Base-by-base conservation (phyloP, 345 rosid species). In the Eucalyptus victrix region DNA sequence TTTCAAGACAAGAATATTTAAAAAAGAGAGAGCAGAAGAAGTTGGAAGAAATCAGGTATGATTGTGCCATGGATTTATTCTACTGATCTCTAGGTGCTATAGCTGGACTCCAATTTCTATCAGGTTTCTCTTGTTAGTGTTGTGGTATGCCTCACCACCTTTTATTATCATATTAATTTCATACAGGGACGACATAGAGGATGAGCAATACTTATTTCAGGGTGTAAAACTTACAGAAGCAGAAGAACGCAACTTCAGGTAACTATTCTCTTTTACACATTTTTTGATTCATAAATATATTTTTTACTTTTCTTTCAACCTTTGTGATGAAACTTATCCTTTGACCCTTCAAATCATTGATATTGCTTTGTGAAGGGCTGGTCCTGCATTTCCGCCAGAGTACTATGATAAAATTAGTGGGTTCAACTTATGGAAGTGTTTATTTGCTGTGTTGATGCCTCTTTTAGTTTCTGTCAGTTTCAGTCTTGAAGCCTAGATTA, bases 21-120 rank as follows among this genome's bases (percentile, higher is more conserved):
- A 97, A 97, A 94, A 97, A 97, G 92, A 95, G 99, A 91, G 99
- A 97, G 93, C 98, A 97, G 91, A 97, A 97, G 94, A 97, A 97
- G 93, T 91, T 97, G 92, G 99, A 97, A 83, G 99, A 97, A 93
- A 93, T 97, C 88, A 94, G 95, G 99, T 97, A 93, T 86, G 49
- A 49, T 69, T 47, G 86, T 34, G 49, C 50, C 28, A 14, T 24
- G 40, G 51, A 45, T 28, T 87, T 65, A 76, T 40, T 76, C 45
- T 76, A 76, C 83, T 76, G 47, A 76, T 37, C 45, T 49, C 87
- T 51, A 2, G 83, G 47, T 76, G 83, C 83, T 37, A 76, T 44
- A 76, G 47, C 83, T 37, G 42, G 83, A 76, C 83, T 76, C 83
- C 83, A 76, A 11, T 37, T 76, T 76, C 28, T 21, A 44, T 44